Percentiles rank a stretch among this genome's conserved stretches.
phyloP scores from a whole-genome alignment of 192 early-diverging fungal genomes.

The Backusella morwellensis region DNA sequence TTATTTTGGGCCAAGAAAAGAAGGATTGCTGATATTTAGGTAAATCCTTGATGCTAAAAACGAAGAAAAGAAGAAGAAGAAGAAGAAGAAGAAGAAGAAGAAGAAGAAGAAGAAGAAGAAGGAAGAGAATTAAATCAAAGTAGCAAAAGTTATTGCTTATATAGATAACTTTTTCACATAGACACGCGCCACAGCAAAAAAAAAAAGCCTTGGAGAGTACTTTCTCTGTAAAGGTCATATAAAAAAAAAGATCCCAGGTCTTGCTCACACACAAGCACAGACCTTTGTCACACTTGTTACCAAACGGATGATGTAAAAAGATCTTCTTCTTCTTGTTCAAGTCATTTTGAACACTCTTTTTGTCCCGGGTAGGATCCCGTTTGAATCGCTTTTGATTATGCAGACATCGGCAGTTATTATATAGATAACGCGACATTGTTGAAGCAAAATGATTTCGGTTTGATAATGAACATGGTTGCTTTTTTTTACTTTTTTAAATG shows the following conservation, averaged over 20 bases:
- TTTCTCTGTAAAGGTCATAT: neutral
- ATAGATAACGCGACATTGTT: neutral
- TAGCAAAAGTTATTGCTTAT: neutral
- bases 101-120: neutral
- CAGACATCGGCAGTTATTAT: neutral
- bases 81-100: neutral
- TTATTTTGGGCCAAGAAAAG: neutral
- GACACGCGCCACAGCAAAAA: neutral
- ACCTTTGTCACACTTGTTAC: slow-evolving; percentile 7
- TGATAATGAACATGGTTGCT: neutral
- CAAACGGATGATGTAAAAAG: neutral
- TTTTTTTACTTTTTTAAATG: neutral
- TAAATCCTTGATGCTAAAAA: neutral
- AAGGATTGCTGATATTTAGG: neutral
- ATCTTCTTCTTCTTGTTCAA: neutral
- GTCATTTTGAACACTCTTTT: neutral
- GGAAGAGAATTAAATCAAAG: neutral
- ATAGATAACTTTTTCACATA: neutral
- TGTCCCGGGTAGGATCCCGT: neutral
- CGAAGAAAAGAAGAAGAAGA: neutral
- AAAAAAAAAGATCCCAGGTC: neutral
- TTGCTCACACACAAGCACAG: neutral
- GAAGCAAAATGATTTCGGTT: neutral
- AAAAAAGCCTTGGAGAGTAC: neutral
- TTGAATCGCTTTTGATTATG: neutral